Base-by-base conservation (phyloP, 225 moss, liverwort and hornwort genomes). In the Bryum argenteum region DNA sequence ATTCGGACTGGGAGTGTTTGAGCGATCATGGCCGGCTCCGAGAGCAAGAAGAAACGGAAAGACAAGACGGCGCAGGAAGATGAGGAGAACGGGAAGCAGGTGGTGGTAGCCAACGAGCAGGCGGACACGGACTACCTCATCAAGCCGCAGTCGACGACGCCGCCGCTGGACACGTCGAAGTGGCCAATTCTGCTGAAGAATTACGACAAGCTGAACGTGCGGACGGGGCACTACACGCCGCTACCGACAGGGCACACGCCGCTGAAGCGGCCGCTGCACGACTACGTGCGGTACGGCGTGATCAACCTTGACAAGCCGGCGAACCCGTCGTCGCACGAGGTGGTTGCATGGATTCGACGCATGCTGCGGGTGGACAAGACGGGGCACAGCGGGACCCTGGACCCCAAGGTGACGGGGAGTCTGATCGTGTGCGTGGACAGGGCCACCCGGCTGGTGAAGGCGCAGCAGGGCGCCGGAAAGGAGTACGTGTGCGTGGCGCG, bases 301-400 rank as follows among this genome's bases (percentile, higher is more conserved):
- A 96, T 96, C 73, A 96, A 96, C 71, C 60, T 96, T 53, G 96
- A 96, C 80, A 96, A 96, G 84, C 96, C 96, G 0, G 93, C 96
- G 8, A 96, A 96, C 66, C 93, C 91, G 1, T 90, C 89, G 5
- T 96, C 96, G 0, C 93, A 96, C 59, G 96, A 96, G 74, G 96
- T 96, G 1, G 96, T 96, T 58, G 96, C 96, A 0, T 96, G 96
- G 96, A 91, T 96, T 75, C 87, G 89, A 40, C 85, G 96, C 39
- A 96, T 96, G 78, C 65, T 96, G 73, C 79, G 93, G 54, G 96
- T 96, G 44, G 93, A 96, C 59, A 96, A 96, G 63, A 96, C 96
- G 9, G 96, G 96, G 6, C 96, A 96, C 72, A 93, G 93, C 60
- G 96, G 96, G 1, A 96, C 96, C 8, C 78, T 96, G 39, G 96